A percentile compares a stretch with the other conserved stretches of the same genome.
phyloP scores from a whole-genome alignment of 2,329 filamentous ascomycete species.

The Scytalidium lignicola region DNA sequence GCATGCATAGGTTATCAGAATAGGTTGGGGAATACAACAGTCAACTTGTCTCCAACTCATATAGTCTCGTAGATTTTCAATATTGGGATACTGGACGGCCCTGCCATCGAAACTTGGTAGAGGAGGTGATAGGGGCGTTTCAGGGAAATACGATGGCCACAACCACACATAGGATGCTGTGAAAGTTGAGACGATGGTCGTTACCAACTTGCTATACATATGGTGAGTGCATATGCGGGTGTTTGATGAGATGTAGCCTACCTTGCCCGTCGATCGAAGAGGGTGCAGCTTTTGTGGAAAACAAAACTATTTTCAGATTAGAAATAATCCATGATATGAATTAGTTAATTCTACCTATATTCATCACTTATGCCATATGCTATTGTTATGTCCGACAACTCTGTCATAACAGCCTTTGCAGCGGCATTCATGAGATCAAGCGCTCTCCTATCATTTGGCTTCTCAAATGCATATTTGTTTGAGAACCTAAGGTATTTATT shows the following conservation, averaged over 20 bases:
- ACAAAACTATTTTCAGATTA: slow-evolving; percentile 62
- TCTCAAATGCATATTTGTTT: slow-evolving; percentile 76
- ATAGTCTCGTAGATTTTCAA: slow-evolving; percentile 83
- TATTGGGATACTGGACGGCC: slow-evolving; percentile 82
- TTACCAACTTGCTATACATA: slow-evolving; percentile 71
- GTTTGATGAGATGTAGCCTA: slow-evolving; percentile 22
- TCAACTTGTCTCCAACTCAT: slow-evolving; percentile 96
- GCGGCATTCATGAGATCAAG: slow-evolving; percentile 92
- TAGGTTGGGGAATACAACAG: slow-evolving; percentile 51
- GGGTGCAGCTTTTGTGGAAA: slow-evolving; percentile 72
- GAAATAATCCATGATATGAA: neutral
- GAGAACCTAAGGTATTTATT: slow-evolving; percentile 59
- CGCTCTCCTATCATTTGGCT: slow-evolving; percentile 86
- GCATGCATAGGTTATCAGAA: neutral
- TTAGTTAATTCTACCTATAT: slow-evolving; percentile 60
- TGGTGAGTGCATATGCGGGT: slow-evolving; percentile 7
- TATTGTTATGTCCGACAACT: slow-evolving; percentile 78
- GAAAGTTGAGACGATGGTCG: slow-evolving; percentile 88
- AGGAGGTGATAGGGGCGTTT: slow-evolving; percentile 63
- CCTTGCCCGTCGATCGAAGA: slow-evolving; percentile 84
- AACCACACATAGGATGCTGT: slow-evolving; percentile 82
- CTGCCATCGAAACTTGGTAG: slow-evolving; percentile 90
- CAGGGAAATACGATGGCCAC: slow-evolving; percentile 73
- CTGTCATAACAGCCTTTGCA: slow-evolving; percentile 76
- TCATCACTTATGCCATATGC: slow-evolving; percentile 95